Evolutionary conservation across 345 rosid species (phyloP).

Genomic region (Microcos paniculata): DNA sequence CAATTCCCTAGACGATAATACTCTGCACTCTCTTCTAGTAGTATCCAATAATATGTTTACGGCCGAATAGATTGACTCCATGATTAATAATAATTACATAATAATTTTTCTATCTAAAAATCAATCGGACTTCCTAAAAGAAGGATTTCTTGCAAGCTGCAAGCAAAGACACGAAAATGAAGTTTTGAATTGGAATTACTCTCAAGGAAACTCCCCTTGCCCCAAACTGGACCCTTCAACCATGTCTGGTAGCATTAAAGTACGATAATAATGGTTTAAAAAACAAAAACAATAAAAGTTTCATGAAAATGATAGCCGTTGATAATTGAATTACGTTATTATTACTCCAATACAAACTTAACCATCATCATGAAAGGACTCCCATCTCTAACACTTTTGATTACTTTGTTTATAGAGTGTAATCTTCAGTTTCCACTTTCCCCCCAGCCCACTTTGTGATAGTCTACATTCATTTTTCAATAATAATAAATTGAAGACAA

Average conservation of each 20-base stretch:
- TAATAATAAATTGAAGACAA: too few species aligned
- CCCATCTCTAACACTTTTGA: background rate
- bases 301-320: background rate
- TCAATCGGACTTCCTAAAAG: too few species aligned
- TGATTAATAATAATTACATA: too few species aligned
- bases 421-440: too few species aligned
- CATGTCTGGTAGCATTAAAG: background rate
- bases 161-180: background rate
- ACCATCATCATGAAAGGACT: background rate
- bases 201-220: background rate
- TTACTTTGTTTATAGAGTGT: too few species aligned
- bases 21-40: too few species aligned
- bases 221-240: background rate
- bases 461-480: background rate
- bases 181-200: background rate
- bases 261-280: background rate
- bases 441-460: too few species aligned
- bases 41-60: too few species aligned
- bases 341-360: background rate
- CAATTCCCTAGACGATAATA: too few species aligned
- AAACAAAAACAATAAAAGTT: background rate
- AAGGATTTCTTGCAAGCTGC: background rate
- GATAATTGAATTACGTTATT: background rate
- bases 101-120: too few species aligned
- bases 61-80: too few species aligned